A percentile compares a stretch with the other conserved stretches of the same genome.
phyloP scores from a whole-genome alignment of 805 yeast species.

The Cyberlindnera xylosilytica region DNA sequence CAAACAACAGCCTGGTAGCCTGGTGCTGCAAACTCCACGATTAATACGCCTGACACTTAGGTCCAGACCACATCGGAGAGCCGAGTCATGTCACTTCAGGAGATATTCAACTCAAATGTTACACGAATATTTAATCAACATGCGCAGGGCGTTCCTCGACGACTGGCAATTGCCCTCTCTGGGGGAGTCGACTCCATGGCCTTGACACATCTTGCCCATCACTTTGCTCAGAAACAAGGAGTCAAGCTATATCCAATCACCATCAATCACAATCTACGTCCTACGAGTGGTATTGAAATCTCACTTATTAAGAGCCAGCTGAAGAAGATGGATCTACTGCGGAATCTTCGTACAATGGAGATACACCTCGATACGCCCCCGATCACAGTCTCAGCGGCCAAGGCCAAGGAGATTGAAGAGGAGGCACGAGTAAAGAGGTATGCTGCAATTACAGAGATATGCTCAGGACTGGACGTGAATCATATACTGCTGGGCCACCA shows the following conservation, averaged over 20 bases:
- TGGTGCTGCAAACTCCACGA: too few species aligned
- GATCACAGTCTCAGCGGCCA: constrained; percentile 4
- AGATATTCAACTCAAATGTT: constrained; percentile 6
- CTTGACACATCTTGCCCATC: constrained; percentile 46
- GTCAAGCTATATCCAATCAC: constrained; percentile 53
- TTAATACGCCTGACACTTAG: too few species aligned
- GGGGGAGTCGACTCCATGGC: constrained; percentile 87
- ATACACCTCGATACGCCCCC: constrained; percentile 16
- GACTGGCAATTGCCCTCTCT: constrained; percentile 57
- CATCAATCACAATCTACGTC: constrained; percentile 59
- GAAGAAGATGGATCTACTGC: constrained; percentile 13
- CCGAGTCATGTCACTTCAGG: constrained; percentile 2
- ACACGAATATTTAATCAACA: constrained; percentile 10
- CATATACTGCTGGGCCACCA: constrained; percentile 65
- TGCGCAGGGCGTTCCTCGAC: constrained; percentile 23
- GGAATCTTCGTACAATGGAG: constrained; percentile 30
- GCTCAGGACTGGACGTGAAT: constrained; percentile 33
- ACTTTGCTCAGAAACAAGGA: constrained; percentile 31
- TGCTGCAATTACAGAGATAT: constrained; percentile 37
- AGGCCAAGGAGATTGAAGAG: constrained; percentile 43
- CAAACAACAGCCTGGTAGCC: background rate
- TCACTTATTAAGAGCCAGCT: constrained; percentile 24
- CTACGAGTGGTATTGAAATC: constrained; percentile 26
- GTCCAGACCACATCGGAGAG: too few species aligned
- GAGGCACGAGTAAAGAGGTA: constrained; percentile 58